Percentiles rank a stretch among this genome's conserved stretches.
Evolutionary conservation across 805 yeast species (phyloP).

Genomic region (Wickerhamomyces subpelliculosus): DNA sequence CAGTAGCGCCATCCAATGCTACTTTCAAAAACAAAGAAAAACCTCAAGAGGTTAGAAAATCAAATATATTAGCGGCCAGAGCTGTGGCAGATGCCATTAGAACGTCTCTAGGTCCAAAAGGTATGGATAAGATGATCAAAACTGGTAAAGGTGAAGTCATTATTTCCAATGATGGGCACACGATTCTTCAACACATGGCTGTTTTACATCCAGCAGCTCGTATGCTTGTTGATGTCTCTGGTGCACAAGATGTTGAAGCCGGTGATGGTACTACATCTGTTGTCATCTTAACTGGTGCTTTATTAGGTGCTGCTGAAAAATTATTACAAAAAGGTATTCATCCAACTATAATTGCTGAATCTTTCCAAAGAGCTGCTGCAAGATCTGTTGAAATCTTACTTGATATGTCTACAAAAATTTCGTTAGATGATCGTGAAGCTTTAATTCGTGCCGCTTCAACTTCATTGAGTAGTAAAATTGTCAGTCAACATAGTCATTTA

Average conservation of each 20-base stretch:
- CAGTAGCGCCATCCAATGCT: constrained; percentile 57
- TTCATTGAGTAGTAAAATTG: constrained; percentile 90
- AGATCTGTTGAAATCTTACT: constrained; percentile 71
- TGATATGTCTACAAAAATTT: constrained; percentile 78
- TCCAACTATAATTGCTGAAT: constrained; percentile 94
- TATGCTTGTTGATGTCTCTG: constrained; percentile 95
- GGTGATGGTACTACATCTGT: constrained; percentile 99
- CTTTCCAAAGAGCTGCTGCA: constrained; percentile 84
- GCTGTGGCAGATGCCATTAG: constrained; percentile 98
- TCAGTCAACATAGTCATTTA: constrained; percentile 79
- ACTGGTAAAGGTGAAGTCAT: constrained; percentile 90
- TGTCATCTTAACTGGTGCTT: constrained; percentile 90
- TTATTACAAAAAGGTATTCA: constrained; percentile 86
- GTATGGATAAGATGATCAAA: constrained; percentile 99
- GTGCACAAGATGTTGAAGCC: constrained; percentile 98
- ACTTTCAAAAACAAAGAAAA: constrained; percentile 93
- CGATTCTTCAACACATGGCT: constrained; percentile 95
- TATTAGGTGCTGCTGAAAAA: constrained; percentile 91
- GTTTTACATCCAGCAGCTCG: constrained; percentile 98
- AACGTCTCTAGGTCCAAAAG: constrained; percentile 93
- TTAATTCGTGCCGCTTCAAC: constrained; percentile 90
- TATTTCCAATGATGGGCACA: constrained; percentile 97
- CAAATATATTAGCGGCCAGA: constrained; percentile 96
- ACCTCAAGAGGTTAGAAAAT: constrained; percentile 95
- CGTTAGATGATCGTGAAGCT: constrained; percentile 74